Percentiles rank a stretch among this genome's conserved stretches.
phyloP scores from a whole-genome alignment of 2,329 filamentous ascomycete genomes.

The Xenoacremonium recifei region DNA sequence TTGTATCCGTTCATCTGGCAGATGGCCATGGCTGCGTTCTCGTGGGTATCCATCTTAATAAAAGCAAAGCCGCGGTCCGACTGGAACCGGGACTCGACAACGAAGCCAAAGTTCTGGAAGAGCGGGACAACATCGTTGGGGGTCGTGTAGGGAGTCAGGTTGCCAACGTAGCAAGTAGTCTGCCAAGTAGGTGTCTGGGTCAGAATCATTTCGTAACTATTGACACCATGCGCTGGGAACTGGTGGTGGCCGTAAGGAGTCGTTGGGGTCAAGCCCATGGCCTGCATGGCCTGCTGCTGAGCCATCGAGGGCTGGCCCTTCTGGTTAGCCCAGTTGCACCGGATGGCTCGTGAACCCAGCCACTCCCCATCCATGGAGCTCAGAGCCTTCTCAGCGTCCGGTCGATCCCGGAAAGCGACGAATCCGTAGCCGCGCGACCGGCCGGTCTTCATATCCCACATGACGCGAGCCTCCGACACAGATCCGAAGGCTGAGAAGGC shows the following conservation, averaged over 20 bases:
- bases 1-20: constrained; percentile 98
- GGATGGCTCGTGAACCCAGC: constrained; percentile 96
- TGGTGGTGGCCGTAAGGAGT: constrained; percentile 96
- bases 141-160: constrained; percentile 95
- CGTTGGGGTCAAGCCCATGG: constrained; percentile 97
- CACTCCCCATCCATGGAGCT: constrained; percentile 99
- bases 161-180: constrained; percentile 97
- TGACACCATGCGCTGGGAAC: constrained; percentile 93
- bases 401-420: constrained; percentile 91
- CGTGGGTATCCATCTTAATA: constrained; percentile 98
- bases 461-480: constrained; percentile 95
- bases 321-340: constrained; percentile 99
- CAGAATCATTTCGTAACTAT: constrained; percentile 96
- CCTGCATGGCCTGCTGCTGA: constrained; percentile 94
- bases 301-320: constrained; percentile 99
- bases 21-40: constrained; percentile 97
- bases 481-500: constrained; percentile 95
- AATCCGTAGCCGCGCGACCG: constrained; percentile 97
- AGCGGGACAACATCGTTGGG: constrained; percentile 95
- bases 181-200: constrained; percentile 96
- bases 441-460: constrained; percentile 99
- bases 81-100: constrained; percentile 96
- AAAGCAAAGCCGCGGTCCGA: constrained; percentile 97
- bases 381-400: constrained; percentile 91
- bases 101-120: constrained; percentile 98